A percentile compares a stretch with the other conserved stretches of the same genome.
phyloP scores from a whole-genome alignment of 768 basidiomycete species.

The Hericium rajendrae region DNA sequence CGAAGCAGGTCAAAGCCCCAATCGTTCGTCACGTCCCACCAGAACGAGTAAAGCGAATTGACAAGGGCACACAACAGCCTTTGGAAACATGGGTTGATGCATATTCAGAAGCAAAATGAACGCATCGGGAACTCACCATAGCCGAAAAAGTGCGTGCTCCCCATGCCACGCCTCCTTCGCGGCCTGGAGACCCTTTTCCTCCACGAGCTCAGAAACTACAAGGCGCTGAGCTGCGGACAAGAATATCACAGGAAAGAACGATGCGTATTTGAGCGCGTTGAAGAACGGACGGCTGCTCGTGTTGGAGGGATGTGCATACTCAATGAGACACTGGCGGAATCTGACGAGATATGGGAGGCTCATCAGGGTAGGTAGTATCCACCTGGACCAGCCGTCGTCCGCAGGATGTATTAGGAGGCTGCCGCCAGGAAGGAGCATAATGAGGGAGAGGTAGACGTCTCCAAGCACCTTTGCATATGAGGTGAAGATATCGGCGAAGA shows the following conservation, averaged over 20 bases:
- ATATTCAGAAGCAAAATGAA: no score
- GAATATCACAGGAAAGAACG: slow-evolving; percentile 92
- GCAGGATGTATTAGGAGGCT: slow-evolving; percentile 58
- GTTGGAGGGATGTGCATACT: slow-evolving; percentile 58
- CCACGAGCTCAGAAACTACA: slow-evolving; percentile 49
- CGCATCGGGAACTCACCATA: slow-evolving; percentile 80
- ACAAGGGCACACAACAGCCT: slow-evolving; percentile 80
- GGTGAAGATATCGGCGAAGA: slow-evolving; percentile 92
- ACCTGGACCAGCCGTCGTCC: slow-evolving; percentile 54
- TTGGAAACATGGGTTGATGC: background rate
- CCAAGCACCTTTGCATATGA: slow-evolving; percentile 96
- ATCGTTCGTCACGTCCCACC: slow-evolving; percentile 98
- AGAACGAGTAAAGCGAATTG: slow-evolving; percentile 93
- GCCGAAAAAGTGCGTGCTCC: slow-evolving; percentile 68
- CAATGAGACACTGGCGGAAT: slow-evolving; percentile 88
- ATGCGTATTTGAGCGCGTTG: slow-evolving; percentile 94
- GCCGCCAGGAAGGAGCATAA: slow-evolving; percentile 81
- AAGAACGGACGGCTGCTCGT: slow-evolving; percentile 64
- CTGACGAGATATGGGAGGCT: slow-evolving; percentile 89
- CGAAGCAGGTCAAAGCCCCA: slow-evolving; percentile 85
- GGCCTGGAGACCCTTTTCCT: slow-evolving; percentile 35
- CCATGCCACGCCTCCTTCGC: slow-evolving; percentile 53
- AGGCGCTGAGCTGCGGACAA: slow-evolving; percentile 84
- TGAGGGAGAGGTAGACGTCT: slow-evolving; percentile 82
- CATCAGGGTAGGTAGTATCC: slow-evolving; percentile 79